A percentile compares a stretch with the other conserved stretches of the same genome.
These are phyloP conservation scores for Termitomyces sp. DNA, from an alignment of 768 basidiomycete species.

Conservation along the genomic window DNA sequence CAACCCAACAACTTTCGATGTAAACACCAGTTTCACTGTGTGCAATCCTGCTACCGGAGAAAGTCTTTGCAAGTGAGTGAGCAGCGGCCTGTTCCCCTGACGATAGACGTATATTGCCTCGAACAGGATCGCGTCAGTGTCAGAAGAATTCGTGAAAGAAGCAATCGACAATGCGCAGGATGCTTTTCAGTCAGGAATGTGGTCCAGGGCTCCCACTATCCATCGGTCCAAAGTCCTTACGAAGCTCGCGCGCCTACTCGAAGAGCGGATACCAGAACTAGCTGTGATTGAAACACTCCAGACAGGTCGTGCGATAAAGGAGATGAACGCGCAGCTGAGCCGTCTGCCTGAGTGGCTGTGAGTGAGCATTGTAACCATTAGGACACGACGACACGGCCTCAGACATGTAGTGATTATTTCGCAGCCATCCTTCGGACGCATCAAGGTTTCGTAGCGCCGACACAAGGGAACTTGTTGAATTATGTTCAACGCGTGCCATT, in stretches of 20 bases:
- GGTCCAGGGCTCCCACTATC: slow-evolving; percentile 58
- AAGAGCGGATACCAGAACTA: slow-evolving; percentile 49
- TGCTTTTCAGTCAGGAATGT: slow-evolving; percentile 59
- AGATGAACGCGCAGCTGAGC: slow-evolving; percentile 76
- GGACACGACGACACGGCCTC: neutral
- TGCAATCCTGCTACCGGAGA: slow-evolving; percentile 67
- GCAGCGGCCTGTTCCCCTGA: neutral
- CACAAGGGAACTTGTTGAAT: slow-evolving; percentile 74
- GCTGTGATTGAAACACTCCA: slow-evolving; percentile 67
- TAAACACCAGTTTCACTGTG: slow-evolving; percentile 39
- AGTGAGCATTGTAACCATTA: slow-evolving; percentile 19
- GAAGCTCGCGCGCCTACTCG: slow-evolving; percentile 57
- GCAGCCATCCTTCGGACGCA: slow-evolving; percentile 68
- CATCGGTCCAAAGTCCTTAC: slow-evolving; percentile 62
- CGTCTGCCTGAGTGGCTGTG: slow-evolving; percentile 86
- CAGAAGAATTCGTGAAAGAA: slow-evolving; percentile 41
- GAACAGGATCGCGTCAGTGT: slow-evolving; percentile 49
- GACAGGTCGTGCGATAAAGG: slow-evolving; percentile 76
- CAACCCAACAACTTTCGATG: neutral
- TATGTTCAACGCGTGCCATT: slow-evolving; percentile 76
- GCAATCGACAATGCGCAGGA: slow-evolving; percentile 52
- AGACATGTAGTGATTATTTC: slow-evolving; percentile 58
- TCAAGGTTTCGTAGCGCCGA: slow-evolving; percentile 67
- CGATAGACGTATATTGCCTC: neutral
- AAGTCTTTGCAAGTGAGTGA: slow-evolving; percentile 47